Conservation (phyloP, 495 filamentous ascomycete species). For the Penicillium turbatum region DNA sequence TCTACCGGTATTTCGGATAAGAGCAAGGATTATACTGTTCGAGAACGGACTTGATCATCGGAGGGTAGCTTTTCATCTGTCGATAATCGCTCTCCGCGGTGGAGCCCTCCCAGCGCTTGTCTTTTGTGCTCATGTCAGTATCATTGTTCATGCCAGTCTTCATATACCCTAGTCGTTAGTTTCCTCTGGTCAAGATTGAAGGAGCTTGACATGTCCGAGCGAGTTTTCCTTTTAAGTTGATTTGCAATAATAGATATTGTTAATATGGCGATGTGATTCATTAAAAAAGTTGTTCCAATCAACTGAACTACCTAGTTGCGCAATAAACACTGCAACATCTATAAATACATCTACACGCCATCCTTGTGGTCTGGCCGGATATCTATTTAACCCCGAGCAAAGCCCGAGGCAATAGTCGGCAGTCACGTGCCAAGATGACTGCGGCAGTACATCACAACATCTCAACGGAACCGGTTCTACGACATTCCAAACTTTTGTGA, state of each 20-base stretch:
- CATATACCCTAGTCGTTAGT: constrained; percentile 8
- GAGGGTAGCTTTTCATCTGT: constrained; percentile 3
- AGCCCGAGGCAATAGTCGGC: constrained; percentile 23
- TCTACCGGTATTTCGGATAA: constrained; percentile 25
- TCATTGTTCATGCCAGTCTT: not conserved
- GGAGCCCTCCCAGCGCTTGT: not conserved
- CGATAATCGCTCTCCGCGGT: constrained; percentile 20
- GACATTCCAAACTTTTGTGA: constrained; percentile 5
- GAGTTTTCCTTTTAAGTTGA: not conserved
- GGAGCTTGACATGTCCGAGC: not conserved
- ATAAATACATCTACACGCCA: not conserved
- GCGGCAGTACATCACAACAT: constrained; percentile 26
- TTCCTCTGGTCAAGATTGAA: not conserved
- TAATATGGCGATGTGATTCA: not conserved
- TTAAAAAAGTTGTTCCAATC: not conserved
- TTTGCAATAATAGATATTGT: not conserved
- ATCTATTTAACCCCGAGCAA: constrained; percentile 20
- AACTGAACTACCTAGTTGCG: not conserved
- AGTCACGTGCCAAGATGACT: constrained; percentile 33
- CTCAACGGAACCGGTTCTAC: constrained; percentile 12
- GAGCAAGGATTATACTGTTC: constrained; percentile 13
- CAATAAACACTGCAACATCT: not conserved
- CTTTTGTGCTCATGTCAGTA: not conserved
- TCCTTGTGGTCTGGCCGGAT: not conserved
- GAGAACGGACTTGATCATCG: constrained; percentile 22